Evolutionary conservation across 305 asterid species (phyloP), one percentile per base, ranked within the genome.

Genomic region (Fraxinus ornus): DNA sequence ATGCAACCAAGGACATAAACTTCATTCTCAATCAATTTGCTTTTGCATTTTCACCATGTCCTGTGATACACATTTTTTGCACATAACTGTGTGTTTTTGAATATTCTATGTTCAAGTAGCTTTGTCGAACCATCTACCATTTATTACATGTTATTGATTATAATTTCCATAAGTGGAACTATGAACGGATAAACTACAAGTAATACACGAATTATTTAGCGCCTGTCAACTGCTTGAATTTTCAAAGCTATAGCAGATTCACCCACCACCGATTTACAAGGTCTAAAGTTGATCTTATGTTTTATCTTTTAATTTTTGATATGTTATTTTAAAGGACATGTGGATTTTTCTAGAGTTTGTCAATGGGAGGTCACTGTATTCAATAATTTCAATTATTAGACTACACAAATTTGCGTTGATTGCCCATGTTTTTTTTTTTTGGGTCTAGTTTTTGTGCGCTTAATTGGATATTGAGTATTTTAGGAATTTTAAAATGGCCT

Each of bases 231-330:
- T 35, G 84, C 97, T 74, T 88, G 89, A 86, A 93, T 94, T 82
- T 95, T 95, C 88, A 95, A 95, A 90, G 98, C 99, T 85, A 86
- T 87, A 78, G 97, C 98, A 22, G 99, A 95, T 75, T 98, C 99
- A 37, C 99, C 99, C 60, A 95, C 99, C 21, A 95, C 99, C 78
- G 93, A 96, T 86, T 90, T 95, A 90, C 99, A 95, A 86, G 97
- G 97, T 81, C 85, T 95, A 62, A 95, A 93, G 95, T 97, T 94
- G 83, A 84, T 82, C 79, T 9, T 78, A 28, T 41, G 26, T 79
- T 72, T 47, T 75, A 49, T 41, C 75, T 83, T 6, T 26, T 39
- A 44, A 49, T 82, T 68, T 80, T 72, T 55, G 28, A 5, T 70
- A 32, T 30, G 78, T 82, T 26, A 26, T 26, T 26, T 26, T 26